phyloP scores from a whole-genome alignment of 2,329 filamentous ascomycete genomes.

The Trichophaea hybrida region DNA sequence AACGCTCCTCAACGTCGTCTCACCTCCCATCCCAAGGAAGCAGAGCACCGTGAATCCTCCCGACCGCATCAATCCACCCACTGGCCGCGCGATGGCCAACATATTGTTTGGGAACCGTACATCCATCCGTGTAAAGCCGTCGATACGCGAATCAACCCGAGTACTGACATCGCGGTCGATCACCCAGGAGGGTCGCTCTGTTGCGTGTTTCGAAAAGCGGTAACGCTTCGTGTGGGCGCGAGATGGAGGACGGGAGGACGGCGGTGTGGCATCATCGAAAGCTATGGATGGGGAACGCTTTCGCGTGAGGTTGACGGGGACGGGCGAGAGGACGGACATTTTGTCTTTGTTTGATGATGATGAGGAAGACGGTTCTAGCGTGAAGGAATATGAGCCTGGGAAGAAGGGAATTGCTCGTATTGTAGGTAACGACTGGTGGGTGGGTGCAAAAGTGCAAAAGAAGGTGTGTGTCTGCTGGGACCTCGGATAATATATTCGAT shows the following conservation, averaged over 20 bases:
- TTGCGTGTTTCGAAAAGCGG: conserved; percentile 38
- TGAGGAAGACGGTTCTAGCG: not conserved
- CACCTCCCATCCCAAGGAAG: conserved; percentile 25
- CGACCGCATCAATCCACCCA: conserved; percentile 18
- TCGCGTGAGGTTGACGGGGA: not conserved
- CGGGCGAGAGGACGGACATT: conserved; percentile 1
- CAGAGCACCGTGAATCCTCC: conserved; percentile 26
- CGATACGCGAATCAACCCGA: conserved; percentile 20
- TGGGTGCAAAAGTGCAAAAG: not conserved
- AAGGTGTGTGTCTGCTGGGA: not conserved
- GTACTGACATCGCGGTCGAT: conserved; percentile 22
- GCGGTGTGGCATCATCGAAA: conserved; percentile 11
- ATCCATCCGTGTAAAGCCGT: conserved; percentile 20
- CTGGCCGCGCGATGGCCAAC: conserved; percentile 16
- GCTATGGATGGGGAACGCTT: conserved; percentile 14
- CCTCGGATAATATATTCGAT: not conserved
- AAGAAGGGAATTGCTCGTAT: not conserved
- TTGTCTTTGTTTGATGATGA: not conserved
- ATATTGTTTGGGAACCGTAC: conserved; percentile 17
- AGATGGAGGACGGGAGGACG: conserved; percentile 40
- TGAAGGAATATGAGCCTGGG: not conserved
- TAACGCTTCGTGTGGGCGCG: conserved; percentile 42
- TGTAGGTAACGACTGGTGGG: not conserved
- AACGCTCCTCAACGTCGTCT: conserved; percentile 4
- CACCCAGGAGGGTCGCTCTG: conserved; percentile 16